These are phyloP conservation scores for Pseudohalonectria lignicola DNA, from an alignment of 2,329 filamentous ascomycete species.

Conservation along the genomic window DNA sequence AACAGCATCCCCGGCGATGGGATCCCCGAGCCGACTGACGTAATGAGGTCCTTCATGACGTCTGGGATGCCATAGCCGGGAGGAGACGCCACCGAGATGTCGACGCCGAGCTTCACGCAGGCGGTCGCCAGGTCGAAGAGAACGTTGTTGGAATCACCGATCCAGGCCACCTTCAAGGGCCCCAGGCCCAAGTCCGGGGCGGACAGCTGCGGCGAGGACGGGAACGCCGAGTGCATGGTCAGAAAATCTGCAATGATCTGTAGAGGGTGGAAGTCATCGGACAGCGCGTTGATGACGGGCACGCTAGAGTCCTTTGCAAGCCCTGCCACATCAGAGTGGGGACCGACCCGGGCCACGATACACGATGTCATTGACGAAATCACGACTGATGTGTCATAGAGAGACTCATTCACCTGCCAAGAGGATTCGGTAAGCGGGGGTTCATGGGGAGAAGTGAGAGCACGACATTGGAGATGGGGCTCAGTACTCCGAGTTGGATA, in stretches of 20 bases:
- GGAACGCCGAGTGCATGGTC: conserved; percentile 72
- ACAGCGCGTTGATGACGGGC: conserved; percentile 79
- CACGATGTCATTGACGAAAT: conserved; percentile 89
- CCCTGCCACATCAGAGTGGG: conserved; percentile 62
- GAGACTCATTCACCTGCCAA: conserved; percentile 71
- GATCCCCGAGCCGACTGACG: conserved; percentile 39
- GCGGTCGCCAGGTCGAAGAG: conserved; percentile 87
- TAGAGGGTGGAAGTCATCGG: conserved; percentile 84
- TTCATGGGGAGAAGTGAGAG: background rate
- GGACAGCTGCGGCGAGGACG: conserved; percentile 22
- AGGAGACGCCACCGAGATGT: conserved; percentile 81
- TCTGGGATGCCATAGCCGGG: conserved; percentile 72
- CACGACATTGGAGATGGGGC: background rate
- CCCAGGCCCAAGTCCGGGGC: conserved; percentile 52
- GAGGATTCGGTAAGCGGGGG: background rate
- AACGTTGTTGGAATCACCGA: conserved; percentile 95
- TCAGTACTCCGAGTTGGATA: conserved; percentile 80
- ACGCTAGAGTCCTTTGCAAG: conserved; percentile 65
- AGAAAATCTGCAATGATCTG: conserved; percentile 92
- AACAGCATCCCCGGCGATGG: conserved; percentile 48
- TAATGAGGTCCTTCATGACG: conserved; percentile 63
- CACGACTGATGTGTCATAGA: conserved; percentile 85
- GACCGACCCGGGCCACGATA: conserved; percentile 69
- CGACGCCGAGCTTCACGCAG: conserved; percentile 75
- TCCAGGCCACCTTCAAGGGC: conserved; percentile 87